phyloP scores from a whole-genome alignment of 225 moss, liverwort and hornwort genomes.

The Straminergon stramineum region DNA sequence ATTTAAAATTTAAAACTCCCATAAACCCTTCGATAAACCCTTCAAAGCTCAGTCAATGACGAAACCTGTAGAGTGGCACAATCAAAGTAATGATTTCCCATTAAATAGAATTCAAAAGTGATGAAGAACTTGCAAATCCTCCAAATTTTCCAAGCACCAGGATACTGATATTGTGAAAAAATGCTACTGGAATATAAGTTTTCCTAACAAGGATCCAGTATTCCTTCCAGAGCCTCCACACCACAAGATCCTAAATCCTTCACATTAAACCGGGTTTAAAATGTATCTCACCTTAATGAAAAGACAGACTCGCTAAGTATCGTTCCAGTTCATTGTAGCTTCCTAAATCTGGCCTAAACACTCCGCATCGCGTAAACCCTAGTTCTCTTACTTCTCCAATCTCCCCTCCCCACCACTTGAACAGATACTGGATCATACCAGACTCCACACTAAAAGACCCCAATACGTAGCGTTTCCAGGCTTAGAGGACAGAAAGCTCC shows the following conservation, averaged over 20 bases:
- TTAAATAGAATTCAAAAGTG: not conserved
- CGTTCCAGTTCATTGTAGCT: not conserved
- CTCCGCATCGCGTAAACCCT: not conserved
- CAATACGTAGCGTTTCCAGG: not conserved
- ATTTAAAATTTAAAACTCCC: no score
- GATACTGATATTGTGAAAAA: not conserved
- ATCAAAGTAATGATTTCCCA: no score
- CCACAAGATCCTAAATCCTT: not conserved
- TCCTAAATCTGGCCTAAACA: not conserved
- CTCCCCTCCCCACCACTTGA: not conserved
- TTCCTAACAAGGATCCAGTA: not conserved
- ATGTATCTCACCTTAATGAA: not conserved
- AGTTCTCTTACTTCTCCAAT: not conserved
- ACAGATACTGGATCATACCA: not conserved
- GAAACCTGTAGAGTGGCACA: not conserved
- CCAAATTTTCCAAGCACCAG: not conserved
- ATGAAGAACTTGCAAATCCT: not conserved
- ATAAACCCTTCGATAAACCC: not conserved
- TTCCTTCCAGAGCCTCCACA: not conserved
- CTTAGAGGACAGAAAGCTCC: not conserved
- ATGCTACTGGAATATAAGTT: not conserved
- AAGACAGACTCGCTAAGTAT: not conserved
- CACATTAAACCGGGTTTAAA: not conserved
- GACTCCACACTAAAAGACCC: not conserved
- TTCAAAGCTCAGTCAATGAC: not conserved